phyloP scores from a whole-genome alignment of 192 early-diverging fungal genomes.

The Gaertneriomyces semiglobifer region DNA sequence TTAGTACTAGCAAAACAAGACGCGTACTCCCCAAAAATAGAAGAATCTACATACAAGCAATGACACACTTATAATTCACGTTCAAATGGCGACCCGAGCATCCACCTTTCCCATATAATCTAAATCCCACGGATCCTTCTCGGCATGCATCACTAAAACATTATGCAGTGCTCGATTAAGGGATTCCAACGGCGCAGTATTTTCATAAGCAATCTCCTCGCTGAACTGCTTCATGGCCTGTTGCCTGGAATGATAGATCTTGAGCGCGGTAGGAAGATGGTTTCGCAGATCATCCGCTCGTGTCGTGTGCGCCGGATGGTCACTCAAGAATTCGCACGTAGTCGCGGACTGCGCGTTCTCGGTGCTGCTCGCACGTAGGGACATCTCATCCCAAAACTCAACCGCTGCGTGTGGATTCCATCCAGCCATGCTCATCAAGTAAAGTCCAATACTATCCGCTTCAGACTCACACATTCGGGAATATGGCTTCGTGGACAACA shows the following conservation, averaged over 20 bases:
- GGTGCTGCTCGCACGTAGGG: neutral
- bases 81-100: no score
- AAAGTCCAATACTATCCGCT: slow-evolving; percentile 46
- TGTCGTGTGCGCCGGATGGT: slow-evolving; percentile 38
- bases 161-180: neutral
- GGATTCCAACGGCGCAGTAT: neutral
- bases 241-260: slow-evolving; percentile 30
- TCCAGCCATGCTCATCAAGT: slow-evolving; percentile 41
- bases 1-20: no score
- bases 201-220: neutral
- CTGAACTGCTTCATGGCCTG: slow-evolving; percentile 14
- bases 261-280: slow-evolving; percentile 36
- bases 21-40: no score
- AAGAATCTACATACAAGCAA: no score
- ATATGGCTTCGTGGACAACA: slow-evolving; percentile 36
- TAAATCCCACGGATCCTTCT: no score
- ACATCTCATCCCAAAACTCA: slow-evolving; percentile 28
- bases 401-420: slow-evolving; percentile 39
- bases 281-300: slow-evolving; percentile 35
- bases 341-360: neutral
- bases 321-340: slow-evolving; percentile 31
- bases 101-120: no score
- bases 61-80: no score
- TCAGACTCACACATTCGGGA: slow-evolving; percentile 49
- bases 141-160: neutral